Base-by-base conservation (phyloP, 1,284 basidiomycete species). In the Malassezia slooffiae region DNA sequence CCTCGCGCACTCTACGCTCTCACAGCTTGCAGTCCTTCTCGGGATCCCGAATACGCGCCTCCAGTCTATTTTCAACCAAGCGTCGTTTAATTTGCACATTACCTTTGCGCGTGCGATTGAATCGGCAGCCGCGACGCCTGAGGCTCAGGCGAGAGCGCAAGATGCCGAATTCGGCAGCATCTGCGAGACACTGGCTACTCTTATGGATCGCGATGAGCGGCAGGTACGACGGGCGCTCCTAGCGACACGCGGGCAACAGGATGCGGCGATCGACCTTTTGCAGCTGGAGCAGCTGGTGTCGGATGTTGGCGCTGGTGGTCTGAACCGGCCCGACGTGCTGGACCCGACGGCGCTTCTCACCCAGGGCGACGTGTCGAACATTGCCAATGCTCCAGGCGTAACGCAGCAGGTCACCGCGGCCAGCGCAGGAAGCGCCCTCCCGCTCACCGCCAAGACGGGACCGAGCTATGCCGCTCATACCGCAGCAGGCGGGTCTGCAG, bases 201-300 rank as follows among this genome's bases (percentile, higher is more conserved):
- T 68, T 22, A 40, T 57, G 1, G 47, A 37, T 0, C 37, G 45
- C 6, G 38, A 41, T 10, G 26, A 15, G 8, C 13, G 29, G 5
- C 23, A 42, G 4, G 54, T 60, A 3, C 27, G 38, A 9, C 44
- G 46, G 31, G 58, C 58, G 3, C 35, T 66, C 11, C 46, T 51
- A 13, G 59, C 63, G 13, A 62, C 63, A 4, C 52, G 57, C 28
- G 65, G 62, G 2, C 38, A 56, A 23, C 55, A 63, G 33, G 59
- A 64, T 29, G 57, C 63, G 2, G 55, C 57, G 15, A 38, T 68
- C 21, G 65, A 68, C 40, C 36, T 68, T n/a, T 35, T 66, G 3
- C 51, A 64, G 20, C 47, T 68, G 30, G 38, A 57, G 32, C 42
- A 41, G 6, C 38, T 55, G 2, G 59, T 67, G 16, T 16, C 30